phyloP scores from a whole-genome alignment of 2,329 filamentous ascomycete species.

The Penicillium sp. region DNA sequence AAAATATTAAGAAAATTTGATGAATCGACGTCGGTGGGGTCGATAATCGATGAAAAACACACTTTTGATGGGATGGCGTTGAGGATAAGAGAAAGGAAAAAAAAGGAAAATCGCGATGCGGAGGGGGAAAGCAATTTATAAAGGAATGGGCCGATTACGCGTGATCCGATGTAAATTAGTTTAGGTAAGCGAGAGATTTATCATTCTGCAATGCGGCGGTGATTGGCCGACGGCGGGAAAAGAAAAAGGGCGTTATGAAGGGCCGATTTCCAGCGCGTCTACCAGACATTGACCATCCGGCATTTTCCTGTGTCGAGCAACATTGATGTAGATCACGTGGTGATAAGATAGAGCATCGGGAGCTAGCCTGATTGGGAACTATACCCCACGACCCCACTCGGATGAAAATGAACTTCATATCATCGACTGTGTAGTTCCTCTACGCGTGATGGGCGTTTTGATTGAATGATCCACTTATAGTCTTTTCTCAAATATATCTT shows the following conservation, averaged over 20 bases:
- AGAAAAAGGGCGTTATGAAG: constrained; percentile 43
- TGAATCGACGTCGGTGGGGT: background rate
- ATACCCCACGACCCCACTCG: background rate
- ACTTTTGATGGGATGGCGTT: constrained; percentile 10
- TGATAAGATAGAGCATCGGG: constrained; percentile 9
- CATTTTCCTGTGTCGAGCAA: constrained; percentile 14
- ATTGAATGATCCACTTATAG: too few relatives aligned
- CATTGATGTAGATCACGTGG: constrained; percentile 22
- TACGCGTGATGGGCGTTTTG: background rate
- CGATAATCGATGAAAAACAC: constrained; percentile 19
- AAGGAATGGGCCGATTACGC: constrained; percentile 32
- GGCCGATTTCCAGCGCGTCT: constrained; percentile 38
- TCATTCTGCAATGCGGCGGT: constrained; percentile 30
- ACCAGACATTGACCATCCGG: constrained; percentile 17
- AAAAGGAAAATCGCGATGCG: constrained; percentile 18
- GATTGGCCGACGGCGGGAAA: constrained; percentile 35
- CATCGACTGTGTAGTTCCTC: background rate
- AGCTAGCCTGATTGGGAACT: background rate
- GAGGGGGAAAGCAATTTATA: constrained; percentile 30
- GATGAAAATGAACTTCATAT: background rate
- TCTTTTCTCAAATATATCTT: too few relatives aligned
- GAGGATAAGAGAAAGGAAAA: constrained; percentile 11
- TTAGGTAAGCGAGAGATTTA: constrained; percentile 27
- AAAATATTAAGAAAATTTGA: constrained; percentile 16
- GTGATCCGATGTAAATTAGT: constrained; percentile 23